These are phyloP conservation scores for Hsuehochloa calcarea DNA, from an alignment of 176 grass and related monocot genomes.

Conservation along the genomic window DNA sequence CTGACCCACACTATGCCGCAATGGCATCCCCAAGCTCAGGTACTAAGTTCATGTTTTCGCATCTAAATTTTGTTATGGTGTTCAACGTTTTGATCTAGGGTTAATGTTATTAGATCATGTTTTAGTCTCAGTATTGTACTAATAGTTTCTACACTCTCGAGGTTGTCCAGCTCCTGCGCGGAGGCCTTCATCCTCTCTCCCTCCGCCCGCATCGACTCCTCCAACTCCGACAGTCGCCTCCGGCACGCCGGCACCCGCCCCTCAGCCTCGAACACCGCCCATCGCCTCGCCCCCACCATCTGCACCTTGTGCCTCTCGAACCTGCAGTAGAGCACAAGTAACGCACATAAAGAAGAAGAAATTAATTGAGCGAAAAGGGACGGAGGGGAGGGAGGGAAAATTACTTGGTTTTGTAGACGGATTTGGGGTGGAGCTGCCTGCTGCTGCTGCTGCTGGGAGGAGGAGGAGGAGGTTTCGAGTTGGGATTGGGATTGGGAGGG, in stretches of 20 bases:
- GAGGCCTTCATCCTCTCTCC: slow-evolving; percentile 53
- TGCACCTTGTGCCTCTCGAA: slow-evolving; percentile 79
- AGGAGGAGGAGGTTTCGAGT: not conserved
- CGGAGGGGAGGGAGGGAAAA: not conserved
- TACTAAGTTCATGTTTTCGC: too few species aligned
- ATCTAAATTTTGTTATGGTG: too few species aligned
- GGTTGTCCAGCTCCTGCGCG: slow-evolving; percentile 49
- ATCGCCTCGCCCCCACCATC: slow-evolving; percentile 44
- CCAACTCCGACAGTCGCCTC: slow-evolving; percentile 55
- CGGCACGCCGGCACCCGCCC: slow-evolving; percentile 44
- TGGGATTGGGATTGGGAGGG: slow-evolving; percentile 42
- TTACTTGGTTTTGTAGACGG: slow-evolving; percentile 75
- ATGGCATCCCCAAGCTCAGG: too few species aligned
- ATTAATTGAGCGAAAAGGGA: not conserved
- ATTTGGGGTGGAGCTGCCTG: slow-evolving; percentile 54
- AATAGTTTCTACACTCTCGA: too few species aligned
- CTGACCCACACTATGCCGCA: too few species aligned
- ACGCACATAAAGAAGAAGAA: not conserved
- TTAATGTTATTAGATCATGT: too few species aligned
- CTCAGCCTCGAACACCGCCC: slow-evolving; percentile 61
- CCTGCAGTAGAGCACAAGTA: slow-evolving; percentile 34
- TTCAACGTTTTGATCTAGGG: too few species aligned
- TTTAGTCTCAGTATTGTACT: too few species aligned
- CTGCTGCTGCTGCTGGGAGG: not conserved
- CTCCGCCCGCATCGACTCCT: slow-evolving; percentile 42